These are phyloP conservation scores for Eucalyptus cloeziana DNA, from an alignment of 345 rosid species.

Conservation along the genomic window DNA sequence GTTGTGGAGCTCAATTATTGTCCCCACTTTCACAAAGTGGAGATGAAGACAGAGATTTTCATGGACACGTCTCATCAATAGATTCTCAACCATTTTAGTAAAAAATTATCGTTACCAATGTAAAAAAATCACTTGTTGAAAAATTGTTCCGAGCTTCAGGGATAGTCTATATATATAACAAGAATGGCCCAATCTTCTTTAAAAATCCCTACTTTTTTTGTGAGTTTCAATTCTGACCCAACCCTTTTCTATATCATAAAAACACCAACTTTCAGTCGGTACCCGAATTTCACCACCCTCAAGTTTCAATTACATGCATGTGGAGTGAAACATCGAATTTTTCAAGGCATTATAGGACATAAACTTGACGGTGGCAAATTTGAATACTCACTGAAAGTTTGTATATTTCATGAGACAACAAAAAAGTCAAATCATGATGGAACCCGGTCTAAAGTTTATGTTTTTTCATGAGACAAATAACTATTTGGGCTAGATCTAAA, in stretches of 20 bases:
- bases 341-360: not conserved
- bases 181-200: not conserved
- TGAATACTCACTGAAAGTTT: not conserved
- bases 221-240: not conserved
- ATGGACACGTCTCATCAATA: not conserved
- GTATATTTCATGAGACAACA: not conserved
- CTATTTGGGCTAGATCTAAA: not conserved
- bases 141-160: not conserved
- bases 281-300: not conserved
- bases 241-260: not conserved
- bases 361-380: not conserved
- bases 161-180: not conserved
- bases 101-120: not conserved
- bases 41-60: not conserved
- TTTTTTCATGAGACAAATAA: not conserved
- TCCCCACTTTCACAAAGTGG: not conserved
- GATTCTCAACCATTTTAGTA: not conserved
- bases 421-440: rapidly evolving
- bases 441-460: rapidly evolving
- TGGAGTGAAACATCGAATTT: not conserved
- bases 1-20: not conserved
- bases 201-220: not conserved
- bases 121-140: not conserved
- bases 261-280: not conserved
- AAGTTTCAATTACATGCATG: not conserved